phyloP scores from a whole-genome alignment of 2,329 filamentous ascomycete species.

The Curvularia lunata region DNA sequence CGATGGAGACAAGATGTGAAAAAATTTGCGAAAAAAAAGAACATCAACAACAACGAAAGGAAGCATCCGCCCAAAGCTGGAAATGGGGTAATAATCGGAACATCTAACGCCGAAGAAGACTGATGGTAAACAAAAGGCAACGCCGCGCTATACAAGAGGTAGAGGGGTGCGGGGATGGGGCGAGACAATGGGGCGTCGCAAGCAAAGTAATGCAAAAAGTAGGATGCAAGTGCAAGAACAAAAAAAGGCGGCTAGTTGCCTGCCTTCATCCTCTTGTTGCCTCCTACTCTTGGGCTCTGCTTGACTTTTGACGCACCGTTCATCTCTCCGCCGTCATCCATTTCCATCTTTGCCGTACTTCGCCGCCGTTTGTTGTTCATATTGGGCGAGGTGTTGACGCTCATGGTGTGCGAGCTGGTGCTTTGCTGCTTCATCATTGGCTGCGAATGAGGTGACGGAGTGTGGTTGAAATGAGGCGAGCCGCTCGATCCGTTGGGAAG shows the following conservation, averaged over 20 bases:
- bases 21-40: constrained; percentile 6
- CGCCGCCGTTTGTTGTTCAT: constrained; percentile 65
- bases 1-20: constrained; percentile 1
- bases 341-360: constrained; percentile 66
- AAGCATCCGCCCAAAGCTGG: constrained; percentile 4
- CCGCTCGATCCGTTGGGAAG: constrained; percentile 56
- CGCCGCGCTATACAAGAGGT: constrained; percentile 39
- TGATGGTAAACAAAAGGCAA: constrained; percentile 22
- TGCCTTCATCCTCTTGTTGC: constrained; percentile 47
- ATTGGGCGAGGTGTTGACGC: constrained; percentile 68
- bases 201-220: constrained; percentile 5
- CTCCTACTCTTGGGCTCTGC: constrained; percentile 54
- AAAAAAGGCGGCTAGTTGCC: constrained; percentile 23
- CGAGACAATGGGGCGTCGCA: constrained; percentile 12
- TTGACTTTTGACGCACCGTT: constrained; percentile 58
- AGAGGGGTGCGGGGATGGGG: constrained; percentile 14
- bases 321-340: constrained; percentile 56
- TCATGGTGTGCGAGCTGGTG: constrained; percentile 61
- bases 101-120: constrained; percentile 13
- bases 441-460: constrained; percentile 55
- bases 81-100: constrained; percentile 16
- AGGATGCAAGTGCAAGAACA: neutral
- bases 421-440: constrained; percentile 64
- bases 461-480: constrained; percentile 56
- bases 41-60: neutral